A percentile compares a stretch with the other conserved stretches of the same genome.
Evolutionary conservation across 2,329 filamentous ascomycete genomes (phyloP).

Genomic region (Arthrobotrys sphaeroides): DNA sequence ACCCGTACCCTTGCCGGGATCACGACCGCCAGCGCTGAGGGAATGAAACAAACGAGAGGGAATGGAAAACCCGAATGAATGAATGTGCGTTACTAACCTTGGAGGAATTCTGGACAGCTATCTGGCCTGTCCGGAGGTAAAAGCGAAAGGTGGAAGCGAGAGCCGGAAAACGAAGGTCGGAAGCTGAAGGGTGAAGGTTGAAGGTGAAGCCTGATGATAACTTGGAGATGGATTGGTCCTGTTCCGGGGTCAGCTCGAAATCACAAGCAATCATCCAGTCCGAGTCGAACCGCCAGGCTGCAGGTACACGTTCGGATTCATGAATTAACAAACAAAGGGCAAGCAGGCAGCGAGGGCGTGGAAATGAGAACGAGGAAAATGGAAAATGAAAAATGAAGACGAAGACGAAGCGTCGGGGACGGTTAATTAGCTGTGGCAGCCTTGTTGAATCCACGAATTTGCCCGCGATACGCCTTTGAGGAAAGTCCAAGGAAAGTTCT

Average conservation of each 20-base stretch:
- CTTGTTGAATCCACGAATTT: slow-evolving; percentile 10
- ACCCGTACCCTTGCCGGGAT: slow-evolving; percentile 11
- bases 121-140: too few species aligned
- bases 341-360: not conserved
- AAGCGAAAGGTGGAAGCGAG: too few species aligned
- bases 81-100: slow-evolving; percentile 8
- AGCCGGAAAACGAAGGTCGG: too few species aligned
- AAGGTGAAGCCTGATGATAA: not conserved
- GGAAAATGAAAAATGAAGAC: not conserved
- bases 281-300: not conserved
- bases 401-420: not conserved
- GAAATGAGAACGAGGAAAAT: not conserved
- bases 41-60: slow-evolving; percentile 9
- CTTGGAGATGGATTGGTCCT: not conserved
- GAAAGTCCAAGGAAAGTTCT: slow-evolving; percentile 46
- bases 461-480: slow-evolving; percentile 17
- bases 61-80: slow-evolving; percentile 1
- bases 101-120: too few species aligned
- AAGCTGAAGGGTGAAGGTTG: not conserved
- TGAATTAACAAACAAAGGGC: too few species aligned
- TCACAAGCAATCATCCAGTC: not conserved
- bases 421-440: slow-evolving; percentile 17
- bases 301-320: not conserved
- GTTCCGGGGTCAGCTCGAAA: not conserved
- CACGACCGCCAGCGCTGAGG: slow-evolving; percentile 6